phyloP scores from a whole-genome alignment of 805 yeast genomes.

The Priceomyces fermenticarens region DNA sequence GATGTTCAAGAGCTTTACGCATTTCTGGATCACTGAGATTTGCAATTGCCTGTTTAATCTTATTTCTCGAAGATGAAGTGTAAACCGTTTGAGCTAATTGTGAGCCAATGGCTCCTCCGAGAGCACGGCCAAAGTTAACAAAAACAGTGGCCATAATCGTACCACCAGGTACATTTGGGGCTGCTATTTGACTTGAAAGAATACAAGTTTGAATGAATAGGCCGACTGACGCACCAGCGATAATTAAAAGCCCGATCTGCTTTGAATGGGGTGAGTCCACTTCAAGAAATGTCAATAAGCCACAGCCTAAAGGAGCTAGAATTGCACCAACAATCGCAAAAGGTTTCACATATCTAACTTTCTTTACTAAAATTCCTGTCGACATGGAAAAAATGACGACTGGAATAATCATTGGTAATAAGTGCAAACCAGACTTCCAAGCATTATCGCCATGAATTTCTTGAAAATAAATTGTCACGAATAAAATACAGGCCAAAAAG shows the following conservation, averaged over 20 bases:
- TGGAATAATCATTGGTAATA: constrained; percentile 43
- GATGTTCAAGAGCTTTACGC: constrained; percentile 14
- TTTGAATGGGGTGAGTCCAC: constrained; percentile 31
- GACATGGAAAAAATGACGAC: constrained; percentile 34
- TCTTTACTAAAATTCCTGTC: constrained; percentile 37
- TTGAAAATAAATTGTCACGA: constrained; percentile 44
- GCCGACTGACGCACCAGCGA: constrained; percentile 49
- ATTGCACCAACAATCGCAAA: constrained; percentile 33
- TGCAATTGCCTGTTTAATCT: constrained; percentile 5
- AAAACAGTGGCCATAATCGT: constrained; percentile 47
- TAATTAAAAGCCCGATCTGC: constrained; percentile 45
- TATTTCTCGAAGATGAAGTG: constrained; percentile 19
- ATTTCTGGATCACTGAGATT: constrained; percentile 10
- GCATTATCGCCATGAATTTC: constrained; percentile 40
- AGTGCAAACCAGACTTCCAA: constrained; percentile 43
- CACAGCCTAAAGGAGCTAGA: constrained; percentile 42
- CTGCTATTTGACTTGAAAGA: constrained; percentile 44
- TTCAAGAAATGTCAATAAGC: constrained; percentile 40
- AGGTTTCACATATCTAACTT: constrained; percentile 40
- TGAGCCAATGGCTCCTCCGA: constrained; percentile 46
- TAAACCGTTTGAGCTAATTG: constrained; percentile 42
- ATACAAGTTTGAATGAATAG: constrained; percentile 45
- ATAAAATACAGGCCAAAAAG: constrained; percentile 32
- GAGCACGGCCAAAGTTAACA: constrained; percentile 40
- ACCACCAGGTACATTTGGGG: constrained; percentile 53